Conservation (phyloP, 2,329 filamentous ascomycete genomes). For the Botrytis galanthina region DNA sequence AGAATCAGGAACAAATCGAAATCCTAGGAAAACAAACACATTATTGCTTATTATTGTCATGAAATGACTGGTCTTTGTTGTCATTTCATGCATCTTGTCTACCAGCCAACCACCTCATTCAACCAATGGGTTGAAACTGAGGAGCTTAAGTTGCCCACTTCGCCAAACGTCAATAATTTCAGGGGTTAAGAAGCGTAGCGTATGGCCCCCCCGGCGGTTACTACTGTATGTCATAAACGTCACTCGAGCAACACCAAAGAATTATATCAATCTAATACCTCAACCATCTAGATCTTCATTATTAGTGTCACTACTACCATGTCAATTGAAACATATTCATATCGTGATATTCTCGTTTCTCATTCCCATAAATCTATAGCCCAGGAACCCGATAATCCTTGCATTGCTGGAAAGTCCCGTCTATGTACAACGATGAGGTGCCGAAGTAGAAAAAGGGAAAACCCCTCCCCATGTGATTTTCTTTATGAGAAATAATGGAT, state of each 20-base stretch:
- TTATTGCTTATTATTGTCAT: conserved; percentile 7
- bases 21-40: background rate
- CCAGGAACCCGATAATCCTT: background rate
- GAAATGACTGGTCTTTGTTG: background rate
- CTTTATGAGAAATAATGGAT: background rate
- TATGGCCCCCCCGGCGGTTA: background rate
- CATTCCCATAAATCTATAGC: conserved; percentile 5
- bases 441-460: background rate
- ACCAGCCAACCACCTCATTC: conserved; percentile 7
- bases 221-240: background rate
- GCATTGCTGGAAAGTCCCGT: background rate
- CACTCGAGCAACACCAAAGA: background rate
- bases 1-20: background rate
- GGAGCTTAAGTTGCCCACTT: background rate
- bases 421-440: conserved; percentile 10
- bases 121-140: background rate
- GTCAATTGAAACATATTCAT: background rate
- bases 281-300: background rate
- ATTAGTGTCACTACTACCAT: background rate
- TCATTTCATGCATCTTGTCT: conserved; percentile 8
- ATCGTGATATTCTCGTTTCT: conserved; percentile 7
- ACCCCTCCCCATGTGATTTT: background rate
- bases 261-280: background rate
- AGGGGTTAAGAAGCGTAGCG: background rate
- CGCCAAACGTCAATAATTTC: conserved; percentile 4